phyloP scores from a whole-genome alignment of 768 basidiomycete genomes.

The Suillus subluteus region DNA sequence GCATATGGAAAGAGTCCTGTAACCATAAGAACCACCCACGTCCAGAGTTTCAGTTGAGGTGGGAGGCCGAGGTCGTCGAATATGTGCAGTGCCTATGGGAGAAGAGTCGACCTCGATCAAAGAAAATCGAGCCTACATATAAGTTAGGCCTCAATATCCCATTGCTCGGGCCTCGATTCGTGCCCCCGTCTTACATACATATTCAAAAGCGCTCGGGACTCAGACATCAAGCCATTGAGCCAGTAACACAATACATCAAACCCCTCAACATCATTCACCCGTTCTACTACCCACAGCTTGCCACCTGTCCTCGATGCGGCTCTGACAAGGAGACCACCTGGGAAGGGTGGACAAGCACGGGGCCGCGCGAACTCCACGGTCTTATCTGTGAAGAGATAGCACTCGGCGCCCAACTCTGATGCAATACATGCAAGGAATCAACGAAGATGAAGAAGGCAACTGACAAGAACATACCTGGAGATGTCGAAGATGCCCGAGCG shows the following conservation, averaged over 20 bases:
- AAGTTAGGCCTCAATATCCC: constrained; percentile 16
- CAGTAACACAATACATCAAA: constrained; percentile 1
- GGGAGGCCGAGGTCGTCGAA: constrained; percentile 24
- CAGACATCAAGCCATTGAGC: neutral
- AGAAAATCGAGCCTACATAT: constrained; percentile 7
- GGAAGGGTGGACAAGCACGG: neutral
- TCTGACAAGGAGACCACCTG: neutral
- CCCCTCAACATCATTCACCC: neutral
- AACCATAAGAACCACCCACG: constrained; percentile 6
- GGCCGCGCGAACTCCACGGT: neutral
- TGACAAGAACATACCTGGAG: too few species aligned
- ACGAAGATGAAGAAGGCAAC: too few species aligned
- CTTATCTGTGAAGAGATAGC: neutral
- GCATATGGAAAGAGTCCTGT: constrained; percentile 2
- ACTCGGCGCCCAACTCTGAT: neutral
- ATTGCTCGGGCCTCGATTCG: constrained; percentile 26
- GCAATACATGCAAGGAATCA: neutral
- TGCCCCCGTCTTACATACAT: constrained; percentile 22
- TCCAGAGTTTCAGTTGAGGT: constrained; percentile 21
- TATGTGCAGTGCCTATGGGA: constrained; percentile 23
- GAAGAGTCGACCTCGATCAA: constrained; percentile 7
- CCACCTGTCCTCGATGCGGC: too few species aligned
- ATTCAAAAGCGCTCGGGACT: constrained; percentile 4
- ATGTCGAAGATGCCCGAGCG: too few species aligned
- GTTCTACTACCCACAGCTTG: too few species aligned